A percentile compares a stretch with the other conserved stretches of the same genome.
phyloP scores from a whole-genome alignment of 371 early-diverging fungal species.

The Coemansia sp. region DNA sequence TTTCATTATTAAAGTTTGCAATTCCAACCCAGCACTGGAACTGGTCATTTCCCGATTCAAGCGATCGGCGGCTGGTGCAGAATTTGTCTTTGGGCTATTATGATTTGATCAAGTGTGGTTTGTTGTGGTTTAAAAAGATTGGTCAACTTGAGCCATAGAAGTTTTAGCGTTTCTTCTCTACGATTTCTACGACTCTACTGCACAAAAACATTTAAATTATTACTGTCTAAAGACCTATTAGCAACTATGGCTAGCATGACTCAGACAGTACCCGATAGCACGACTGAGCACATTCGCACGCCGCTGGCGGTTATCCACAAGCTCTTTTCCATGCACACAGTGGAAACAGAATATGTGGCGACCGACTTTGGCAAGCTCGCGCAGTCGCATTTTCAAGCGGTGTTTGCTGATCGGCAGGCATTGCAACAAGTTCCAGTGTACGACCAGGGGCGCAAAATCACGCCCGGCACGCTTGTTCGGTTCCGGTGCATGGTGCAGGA shows the following conservation, averaged over 20 bases:
- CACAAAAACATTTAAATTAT: slow-evolving; percentile 4
- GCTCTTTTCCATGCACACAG: slow-evolving; percentile 32
- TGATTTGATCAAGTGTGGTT: neutral
- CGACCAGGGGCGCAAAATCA: slow-evolving; percentile 6
- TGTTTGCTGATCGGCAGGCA: slow-evolving; percentile 10
- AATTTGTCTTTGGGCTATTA: neutral
- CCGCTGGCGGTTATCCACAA: slow-evolving; percentile 29
- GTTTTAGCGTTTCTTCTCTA: neutral
- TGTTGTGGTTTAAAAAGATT: neutral
- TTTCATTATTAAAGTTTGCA: neutral
- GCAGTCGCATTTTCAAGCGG: slow-evolving; percentile 21
- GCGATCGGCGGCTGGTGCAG: no score
- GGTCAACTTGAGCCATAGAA: neutral
- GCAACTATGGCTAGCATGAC: slow-evolving; percentile 5
- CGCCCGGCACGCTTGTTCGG: slow-evolving; percentile 53
- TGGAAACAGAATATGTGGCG: neutral
- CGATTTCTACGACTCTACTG: no score
- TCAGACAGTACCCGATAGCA: slow-evolving; percentile 5
- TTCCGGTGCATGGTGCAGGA: slow-evolving; percentile 65
- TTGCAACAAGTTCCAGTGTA: slow-evolving; percentile 32
- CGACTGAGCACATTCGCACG: slow-evolving; percentile 25
- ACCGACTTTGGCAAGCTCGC: slow-evolving; percentile 23
- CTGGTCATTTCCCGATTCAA: neutral
- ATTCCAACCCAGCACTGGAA: neutral
- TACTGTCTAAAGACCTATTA: neutral